Evolutionary conservation across 108 stramenopile species (phyloP), one percentile per base, ranked within the genome.

Genomic region (Nannochloropsis gaditana): DNA sequence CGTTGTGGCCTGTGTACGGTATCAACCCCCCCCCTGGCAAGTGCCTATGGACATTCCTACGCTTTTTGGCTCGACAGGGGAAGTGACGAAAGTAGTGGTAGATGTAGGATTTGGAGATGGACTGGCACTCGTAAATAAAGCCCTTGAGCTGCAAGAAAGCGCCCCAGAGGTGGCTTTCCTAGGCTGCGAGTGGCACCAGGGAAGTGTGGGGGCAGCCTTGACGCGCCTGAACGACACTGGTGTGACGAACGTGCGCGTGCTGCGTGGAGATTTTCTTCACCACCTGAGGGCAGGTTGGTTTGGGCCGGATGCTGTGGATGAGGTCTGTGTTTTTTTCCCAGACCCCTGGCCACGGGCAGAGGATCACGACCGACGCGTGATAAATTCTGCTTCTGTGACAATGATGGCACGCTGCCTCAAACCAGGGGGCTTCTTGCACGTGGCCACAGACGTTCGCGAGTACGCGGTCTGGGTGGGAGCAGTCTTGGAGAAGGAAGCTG

Each of bases 211-310:
- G 59, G 59, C 19, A 73, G 59, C 59, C 59, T 73, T 73, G 59
- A 73, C 59, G 6, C 15, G 59, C 19, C 15, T 73, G 59, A 73
- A 73, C n/a, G 59, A 73, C 15, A 73, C 59, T 15, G 59, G 19
- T 15, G 59, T 73, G 59, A n/a, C 15, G 8, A 73, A 73, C n/a
- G 59, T 73, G 59, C 59, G 59, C 15, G 8, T 73, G 59, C n/a
- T 73, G 59, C 59, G 59, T 73, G 59, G 59, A n/a, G 59, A 73
- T 73, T 73, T 73, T n/a, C 3, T 73, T 15, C 59, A 73, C 59
- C 59, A 73, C 59, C n/a, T 73, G n/a, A 15, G 59, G 59, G 59
- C 59, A n/a, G 59, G 59, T 73, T 73, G 59, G 59, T 73, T 73
- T 8, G 59, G 19, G 8, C 59, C 59, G 3, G 59, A n/a, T 15